Percentiles rank a stretch among this genome's conserved stretches.
Evolutionary conservation across 2,329 filamentous ascomycete species (phyloP).

Genomic region (Fusarium heterosporum): DNA sequence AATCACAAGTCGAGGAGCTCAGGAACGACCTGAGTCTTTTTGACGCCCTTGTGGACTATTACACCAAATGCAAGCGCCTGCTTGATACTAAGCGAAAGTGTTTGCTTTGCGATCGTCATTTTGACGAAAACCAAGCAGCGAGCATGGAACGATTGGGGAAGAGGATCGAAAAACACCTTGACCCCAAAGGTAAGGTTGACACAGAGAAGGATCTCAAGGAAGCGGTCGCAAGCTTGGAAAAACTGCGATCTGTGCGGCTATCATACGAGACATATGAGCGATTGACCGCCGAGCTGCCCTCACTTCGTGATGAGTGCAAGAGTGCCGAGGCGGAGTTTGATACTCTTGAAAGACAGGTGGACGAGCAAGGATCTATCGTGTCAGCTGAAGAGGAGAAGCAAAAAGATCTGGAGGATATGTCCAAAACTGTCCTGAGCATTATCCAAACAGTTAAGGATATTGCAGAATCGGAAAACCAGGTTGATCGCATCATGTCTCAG

Average conservation of each 20-base stretch:
- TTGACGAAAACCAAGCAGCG: conserved; percentile 69
- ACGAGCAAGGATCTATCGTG: conserved; percentile 75
- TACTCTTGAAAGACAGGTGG: conserved; percentile 69
- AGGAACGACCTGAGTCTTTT: conserved; percentile 77
- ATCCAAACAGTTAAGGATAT: conserved; percentile 79
- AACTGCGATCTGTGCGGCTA: conserved; percentile 70
- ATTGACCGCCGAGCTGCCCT: conserved; percentile 77
- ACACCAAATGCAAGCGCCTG: conserved; percentile 72
- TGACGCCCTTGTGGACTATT: conserved; percentile 77
- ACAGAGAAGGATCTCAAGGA: conserved; percentile 71
- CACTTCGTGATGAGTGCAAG: conserved; percentile 72
- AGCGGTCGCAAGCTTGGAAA: conserved; percentile 63
- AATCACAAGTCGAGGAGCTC: conserved; percentile 69
- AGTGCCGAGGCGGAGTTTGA: conserved; percentile 72
- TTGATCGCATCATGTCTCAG: conserved; percentile 79
- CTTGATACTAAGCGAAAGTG: conserved; percentile 79
- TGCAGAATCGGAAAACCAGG: conserved; percentile 75
- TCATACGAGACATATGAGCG: conserved; percentile 81
- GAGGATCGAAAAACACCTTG: conserved; percentile 73
- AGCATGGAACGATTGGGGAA: conserved; percentile 71
- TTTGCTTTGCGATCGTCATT: conserved; percentile 78
- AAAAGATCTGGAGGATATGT: conserved; percentile 79
- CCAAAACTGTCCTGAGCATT: conserved; percentile 81
- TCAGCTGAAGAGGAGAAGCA: conserved; percentile 72
- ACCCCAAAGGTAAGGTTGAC: conserved; percentile 71